Evolutionary conservation across 768 basidiomycete species (phyloP).

Genomic region (Tulasnella calospora): DNA sequence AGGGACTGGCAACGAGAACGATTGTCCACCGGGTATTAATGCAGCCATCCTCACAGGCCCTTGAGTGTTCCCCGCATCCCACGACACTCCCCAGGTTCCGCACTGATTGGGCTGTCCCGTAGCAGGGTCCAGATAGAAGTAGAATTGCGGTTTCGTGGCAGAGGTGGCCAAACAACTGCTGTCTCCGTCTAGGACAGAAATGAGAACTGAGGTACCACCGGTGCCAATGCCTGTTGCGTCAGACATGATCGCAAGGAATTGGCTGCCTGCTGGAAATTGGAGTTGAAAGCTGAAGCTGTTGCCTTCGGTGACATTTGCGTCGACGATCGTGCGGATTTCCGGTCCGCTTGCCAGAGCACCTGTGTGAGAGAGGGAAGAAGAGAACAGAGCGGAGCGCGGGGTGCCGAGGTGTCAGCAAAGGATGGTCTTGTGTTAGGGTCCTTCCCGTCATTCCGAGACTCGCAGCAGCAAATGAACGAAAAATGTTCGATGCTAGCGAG

Average conservation of each 20-base stretch:
- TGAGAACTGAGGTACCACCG: constrained; percentile 27
- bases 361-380: neutral
- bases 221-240: constrained; percentile 28
- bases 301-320: constrained; percentile 15
- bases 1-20: constrained; percentile 22
- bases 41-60: constrained; percentile 22
- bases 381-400: neutral
- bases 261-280: constrained; percentile 22
- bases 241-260: constrained; percentile 26
- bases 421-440: neutral
- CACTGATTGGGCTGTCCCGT: constrained; percentile 23
- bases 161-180: constrained; percentile 23
- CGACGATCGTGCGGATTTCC: constrained; percentile 26
- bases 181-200: constrained; percentile 23
- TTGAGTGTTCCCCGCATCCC: constrained; percentile 21
- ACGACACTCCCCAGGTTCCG: constrained; percentile 2
- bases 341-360: constrained; percentile 11
- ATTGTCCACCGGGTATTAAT: constrained; percentile 25
- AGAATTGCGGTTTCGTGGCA: constrained; percentile 25
- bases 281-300: constrained; percentile 25
- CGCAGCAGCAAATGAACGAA: neutral
- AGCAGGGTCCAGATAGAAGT: constrained; percentile 25
- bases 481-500: neutral
- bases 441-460: neutral
- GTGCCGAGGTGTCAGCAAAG: constrained; percentile 1